Evolutionary conservation across 2,329 filamentous ascomycete species (phyloP).

Genomic region (Alternaria panax): DNA sequence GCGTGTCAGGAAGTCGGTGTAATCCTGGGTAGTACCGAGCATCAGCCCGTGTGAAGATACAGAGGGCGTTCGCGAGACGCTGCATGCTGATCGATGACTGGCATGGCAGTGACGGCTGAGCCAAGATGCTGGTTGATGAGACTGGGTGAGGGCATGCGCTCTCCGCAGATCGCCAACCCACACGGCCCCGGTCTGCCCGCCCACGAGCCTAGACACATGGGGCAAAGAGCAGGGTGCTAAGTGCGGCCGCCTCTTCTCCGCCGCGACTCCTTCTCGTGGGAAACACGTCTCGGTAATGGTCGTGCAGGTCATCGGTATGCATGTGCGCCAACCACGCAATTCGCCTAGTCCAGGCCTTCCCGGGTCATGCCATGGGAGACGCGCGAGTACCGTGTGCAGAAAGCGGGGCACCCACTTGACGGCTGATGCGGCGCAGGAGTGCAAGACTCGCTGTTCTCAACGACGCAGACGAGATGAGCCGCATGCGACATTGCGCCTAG

Average conservation of each 20-base stretch:
- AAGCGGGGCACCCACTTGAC: conserved; percentile 4
- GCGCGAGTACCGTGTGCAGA: not conserved
- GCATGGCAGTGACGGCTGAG: not conserved
- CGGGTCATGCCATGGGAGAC: not conserved
- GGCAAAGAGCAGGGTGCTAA: not conserved
- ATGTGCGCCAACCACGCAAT: not conserved
- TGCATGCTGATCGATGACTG: not conserved
- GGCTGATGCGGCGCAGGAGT: not conserved
- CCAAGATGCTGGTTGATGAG: not conserved
- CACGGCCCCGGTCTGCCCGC: conserved; percentile 1
- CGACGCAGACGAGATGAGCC: too few relatives aligned
- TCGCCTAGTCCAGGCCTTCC: not conserved
- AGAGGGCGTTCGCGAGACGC: not conserved
- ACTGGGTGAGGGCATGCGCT: not conserved
- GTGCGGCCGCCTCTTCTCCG: not conserved
- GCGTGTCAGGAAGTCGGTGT: conserved; percentile 12
- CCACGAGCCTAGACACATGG: not conserved
- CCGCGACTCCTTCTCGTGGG: too few relatives aligned
- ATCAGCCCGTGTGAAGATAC: not conserved
- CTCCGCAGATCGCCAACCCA: not conserved
- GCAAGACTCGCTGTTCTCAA: not conserved
- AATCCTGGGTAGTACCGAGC: conserved; percentile 3
- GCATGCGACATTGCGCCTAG: not conserved
- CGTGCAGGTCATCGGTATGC: not conserved
- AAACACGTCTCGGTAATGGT: not conserved